These are phyloP conservation scores for Dysphania ambrosioides DNA, from an alignment of 148 eudicot species.

Conservation along the genomic window DNA sequence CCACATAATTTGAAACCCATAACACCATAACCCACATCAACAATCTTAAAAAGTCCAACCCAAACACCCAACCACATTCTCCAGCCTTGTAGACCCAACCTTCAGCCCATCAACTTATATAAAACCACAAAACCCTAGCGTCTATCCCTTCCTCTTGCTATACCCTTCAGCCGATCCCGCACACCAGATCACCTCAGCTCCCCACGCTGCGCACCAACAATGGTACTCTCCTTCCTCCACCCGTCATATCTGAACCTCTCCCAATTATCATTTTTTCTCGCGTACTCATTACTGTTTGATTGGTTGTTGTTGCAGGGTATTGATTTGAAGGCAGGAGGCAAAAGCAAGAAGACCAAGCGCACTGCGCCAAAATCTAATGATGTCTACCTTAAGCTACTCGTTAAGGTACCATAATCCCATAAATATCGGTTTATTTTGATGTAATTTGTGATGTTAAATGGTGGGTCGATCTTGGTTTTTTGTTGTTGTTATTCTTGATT, in stretches of 20 bases:
- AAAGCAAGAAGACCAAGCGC: conserved; percentile 42
- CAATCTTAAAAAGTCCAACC: no score
- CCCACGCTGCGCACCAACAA: not conserved
- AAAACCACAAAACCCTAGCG: conserved; percentile 18
- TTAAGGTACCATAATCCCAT: conserved; percentile 21
- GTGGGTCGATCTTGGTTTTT: not conserved
- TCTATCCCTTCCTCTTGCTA: not conserved
- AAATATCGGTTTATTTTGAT: not conserved
- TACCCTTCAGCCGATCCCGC: conserved; percentile 9
- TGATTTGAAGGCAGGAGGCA: conserved; percentile 44
- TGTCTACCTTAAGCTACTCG: conserved; percentile 36
- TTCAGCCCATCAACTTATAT: no score
- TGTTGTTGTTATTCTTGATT: not conserved
- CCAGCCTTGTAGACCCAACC: no score
- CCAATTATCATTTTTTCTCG: not conserved
- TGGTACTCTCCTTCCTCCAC: not conserved
- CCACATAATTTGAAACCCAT: no score
- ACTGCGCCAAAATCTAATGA: conserved; percentile 40
- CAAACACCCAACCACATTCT: no score
- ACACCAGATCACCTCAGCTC: not conserved
- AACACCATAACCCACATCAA: no score
- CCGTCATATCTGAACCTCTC: not conserved
- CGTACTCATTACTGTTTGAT: not conserved
- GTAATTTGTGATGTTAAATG: not conserved
- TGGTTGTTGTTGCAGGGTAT: conserved; percentile 28